Percentiles rank a stretch among this genome's conserved stretches.
These are phyloP conservation scores for Dissoconium aciculare DNA, from an alignment of 2,329 filamentous ascomycete species.

Conservation along the genomic window DNA sequence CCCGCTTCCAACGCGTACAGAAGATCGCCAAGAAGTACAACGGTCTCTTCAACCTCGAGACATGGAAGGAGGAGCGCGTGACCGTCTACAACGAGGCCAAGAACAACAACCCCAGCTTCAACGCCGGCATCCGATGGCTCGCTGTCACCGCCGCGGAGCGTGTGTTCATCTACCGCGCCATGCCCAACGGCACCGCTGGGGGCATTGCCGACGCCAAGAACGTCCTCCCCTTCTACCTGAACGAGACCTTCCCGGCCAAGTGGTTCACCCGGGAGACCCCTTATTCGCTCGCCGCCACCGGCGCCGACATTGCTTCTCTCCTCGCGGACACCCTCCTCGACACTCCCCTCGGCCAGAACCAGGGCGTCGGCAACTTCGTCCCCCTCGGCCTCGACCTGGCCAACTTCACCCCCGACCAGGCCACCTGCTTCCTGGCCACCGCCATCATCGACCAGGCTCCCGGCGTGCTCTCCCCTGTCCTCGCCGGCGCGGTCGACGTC, in stretches of 20 bases:
- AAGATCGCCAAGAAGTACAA: constrained; percentile 13
- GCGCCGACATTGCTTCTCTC: constrained; percentile 12
- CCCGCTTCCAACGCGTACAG: constrained; percentile 13
- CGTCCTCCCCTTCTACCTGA: constrained; percentile 19
- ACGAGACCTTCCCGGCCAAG: constrained; percentile 17
- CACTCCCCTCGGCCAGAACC: constrained; percentile 14
- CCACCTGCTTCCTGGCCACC: constrained; percentile 16
- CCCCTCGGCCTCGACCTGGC: constrained; percentile 13
- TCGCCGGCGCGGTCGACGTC: constrained; percentile 13
- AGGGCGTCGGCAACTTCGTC: constrained; percentile 18
- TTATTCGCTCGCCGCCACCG: constrained; percentile 12
- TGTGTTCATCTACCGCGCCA: constrained; percentile 18
- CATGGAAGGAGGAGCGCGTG: constrained; percentile 14
- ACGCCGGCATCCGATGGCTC: constrained; percentile 16
- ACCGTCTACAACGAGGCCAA: constrained; percentile 16
- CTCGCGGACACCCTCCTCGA: constrained; percentile 11
- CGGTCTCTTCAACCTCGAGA: constrained; percentile 13
- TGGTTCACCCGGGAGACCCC: constrained; percentile 15
- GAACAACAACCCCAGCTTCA: constrained; percentile 17
- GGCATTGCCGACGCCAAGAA: constrained; percentile 12
- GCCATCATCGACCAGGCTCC: constrained; percentile 16
- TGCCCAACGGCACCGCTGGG: constrained; percentile 16
- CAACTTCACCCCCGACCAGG: constrained; percentile 7
- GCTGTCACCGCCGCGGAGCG: constrained; percentile 18
- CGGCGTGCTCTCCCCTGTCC: constrained; percentile 10